Evolutionary conservation across 2,329 filamentous ascomycete genomes (phyloP).

Genomic region (Seiridium cupressi): DNA sequence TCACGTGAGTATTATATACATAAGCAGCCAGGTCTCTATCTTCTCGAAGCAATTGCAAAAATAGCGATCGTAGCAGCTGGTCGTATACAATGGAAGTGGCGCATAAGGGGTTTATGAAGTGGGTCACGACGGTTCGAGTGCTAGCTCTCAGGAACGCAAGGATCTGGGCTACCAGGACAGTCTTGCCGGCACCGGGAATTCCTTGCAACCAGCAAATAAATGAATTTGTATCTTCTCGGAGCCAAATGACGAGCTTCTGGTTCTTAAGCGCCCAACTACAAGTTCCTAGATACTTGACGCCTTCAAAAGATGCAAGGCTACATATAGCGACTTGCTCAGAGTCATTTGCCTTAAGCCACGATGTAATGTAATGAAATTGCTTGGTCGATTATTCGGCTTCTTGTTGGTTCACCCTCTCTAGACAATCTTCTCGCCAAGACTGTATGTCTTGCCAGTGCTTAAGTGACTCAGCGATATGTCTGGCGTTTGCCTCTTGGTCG

Average conservation of each 20-base stretch:
- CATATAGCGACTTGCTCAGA: slow-evolving; percentile 27
- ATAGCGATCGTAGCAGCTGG: slow-evolving; percentile 26
- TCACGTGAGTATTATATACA: slow-evolving; percentile 21
- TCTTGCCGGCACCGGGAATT: slow-evolving; percentile 34
- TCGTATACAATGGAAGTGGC: slow-evolving; percentile 29
- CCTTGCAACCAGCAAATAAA: slow-evolving; percentile 32
- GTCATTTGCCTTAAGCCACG: slow-evolving; percentile 29
- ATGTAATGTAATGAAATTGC: slow-evolving; percentile 22
- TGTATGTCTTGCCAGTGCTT: slow-evolving; percentile 20
- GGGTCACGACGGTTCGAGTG: slow-evolving; percentile 20
- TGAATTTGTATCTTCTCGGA: slow-evolving; percentile 15
- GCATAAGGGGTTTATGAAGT: slow-evolving; percentile 33
- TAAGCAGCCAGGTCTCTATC: slow-evolving; percentile 23
- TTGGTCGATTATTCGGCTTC: slow-evolving; percentile 21
- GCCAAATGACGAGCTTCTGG: slow-evolving; percentile 22
- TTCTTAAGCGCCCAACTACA: slow-evolving; percentile 32
- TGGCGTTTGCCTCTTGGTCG: slow-evolving; percentile 31
- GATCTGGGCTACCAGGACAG: slow-evolving; percentile 28
- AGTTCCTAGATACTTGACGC: slow-evolving; percentile 25
- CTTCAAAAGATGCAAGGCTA: slow-evolving; percentile 23
- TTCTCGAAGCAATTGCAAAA: slow-evolving; percentile 26
- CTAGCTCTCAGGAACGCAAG: slow-evolving; percentile 21
- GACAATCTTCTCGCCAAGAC: slow-evolving; percentile 20
- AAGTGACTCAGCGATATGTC: slow-evolving; percentile 22
- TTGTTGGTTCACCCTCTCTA: slow-evolving; percentile 13